These are phyloP conservation scores for Aureobasidium lini DNA, from an alignment of 2,329 filamentous ascomycete species.

Conservation along the genomic window DNA sequence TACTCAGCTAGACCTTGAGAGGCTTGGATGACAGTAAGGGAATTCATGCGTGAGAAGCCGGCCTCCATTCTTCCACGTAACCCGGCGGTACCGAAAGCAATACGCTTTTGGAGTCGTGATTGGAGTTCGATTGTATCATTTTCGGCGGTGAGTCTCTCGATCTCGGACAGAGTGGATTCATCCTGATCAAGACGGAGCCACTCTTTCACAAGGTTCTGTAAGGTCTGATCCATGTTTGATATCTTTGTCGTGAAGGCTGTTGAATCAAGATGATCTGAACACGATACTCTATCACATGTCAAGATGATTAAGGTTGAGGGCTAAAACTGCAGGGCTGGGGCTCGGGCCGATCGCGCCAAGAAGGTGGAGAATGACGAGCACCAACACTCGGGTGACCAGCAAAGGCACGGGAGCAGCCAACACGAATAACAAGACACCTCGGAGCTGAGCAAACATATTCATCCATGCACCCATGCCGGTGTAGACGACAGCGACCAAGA, in stretches of 20 bases:
- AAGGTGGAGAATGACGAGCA: not conserved
- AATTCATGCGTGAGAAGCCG: constrained; percentile 47
- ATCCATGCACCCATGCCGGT: not conserved
- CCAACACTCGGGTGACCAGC: constrained; percentile 8
- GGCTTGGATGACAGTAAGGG: constrained; percentile 40
- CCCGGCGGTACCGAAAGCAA: constrained; percentile 56
- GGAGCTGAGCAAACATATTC: not conserved
- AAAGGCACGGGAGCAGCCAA: not conserved
- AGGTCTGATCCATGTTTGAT: constrained; percentile 14
- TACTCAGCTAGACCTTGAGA: constrained; percentile 59
- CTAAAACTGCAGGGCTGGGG: not conserved
- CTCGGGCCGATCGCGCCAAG: not conserved
- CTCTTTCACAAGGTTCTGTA: constrained; percentile 41
- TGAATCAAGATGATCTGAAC: not conserved
- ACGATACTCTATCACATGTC: not conserved
- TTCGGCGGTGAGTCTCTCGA: constrained; percentile 41
- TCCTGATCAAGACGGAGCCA: constrained; percentile 55
- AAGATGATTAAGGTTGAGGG: not conserved
- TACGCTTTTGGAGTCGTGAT: constrained; percentile 45
- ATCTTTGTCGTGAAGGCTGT: not conserved
- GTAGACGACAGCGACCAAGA: constrained; percentile 18
- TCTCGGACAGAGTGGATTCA: constrained; percentile 46
- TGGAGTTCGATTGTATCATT: constrained; percentile 44
- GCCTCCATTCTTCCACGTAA: constrained; percentile 58
- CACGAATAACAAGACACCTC: not conserved